Evolutionary conservation across 2,329 filamentous ascomycete genomes (phyloP), one percentile per base, ranked within the genome.

Genomic region (Nigrospora sphaerica): DNA sequence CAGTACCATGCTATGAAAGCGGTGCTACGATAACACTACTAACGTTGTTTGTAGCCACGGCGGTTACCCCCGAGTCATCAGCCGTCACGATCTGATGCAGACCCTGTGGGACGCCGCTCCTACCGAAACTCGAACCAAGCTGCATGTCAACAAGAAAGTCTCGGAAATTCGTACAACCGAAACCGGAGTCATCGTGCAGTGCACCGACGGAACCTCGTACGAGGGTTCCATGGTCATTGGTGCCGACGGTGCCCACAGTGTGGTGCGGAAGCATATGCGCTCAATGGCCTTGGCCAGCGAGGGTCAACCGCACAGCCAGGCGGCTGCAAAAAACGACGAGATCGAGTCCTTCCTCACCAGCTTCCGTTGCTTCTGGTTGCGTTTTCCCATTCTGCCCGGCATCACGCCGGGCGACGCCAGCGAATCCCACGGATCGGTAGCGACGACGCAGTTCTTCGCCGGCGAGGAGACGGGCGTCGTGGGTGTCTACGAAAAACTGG

Each of bases 201-300:
- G 64, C 6, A 46, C 50, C 4, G 68, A 72, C 46, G 66, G 67
- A 1, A 55, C 53, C 3, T 49, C 53, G 3, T 62, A 66, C 45
- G 46, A 48, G 2, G 70, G 64, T 1, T 63, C 65, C 37, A 57
- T 73, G 12, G 49, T 72, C 5, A 55, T 73, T 19, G 70, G 69
- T 13, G 62, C 64, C 6, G 69, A 73, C 51, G 70, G 70, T 4
- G 65, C 69, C 4, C 61, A 68, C 41, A 70, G 67, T 49, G 52
- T 51, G 9, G 57, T 62, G 6, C 59, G 65, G 6, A 46, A 53
- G 32, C 54, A 60, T 32, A 66, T 69, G 57, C 54, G 57, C 19
- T 48, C 46, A 32, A 41, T 45, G 28, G 45, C 49, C 11, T 5
- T 23, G 18, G 18, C 19, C 18, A 6, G 28, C 12, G 16, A 39